These are phyloP conservation scores for Suhomyces kilbournensis DNA, from an alignment of 805 yeast genomes.

Conservation along the genomic window DNA sequence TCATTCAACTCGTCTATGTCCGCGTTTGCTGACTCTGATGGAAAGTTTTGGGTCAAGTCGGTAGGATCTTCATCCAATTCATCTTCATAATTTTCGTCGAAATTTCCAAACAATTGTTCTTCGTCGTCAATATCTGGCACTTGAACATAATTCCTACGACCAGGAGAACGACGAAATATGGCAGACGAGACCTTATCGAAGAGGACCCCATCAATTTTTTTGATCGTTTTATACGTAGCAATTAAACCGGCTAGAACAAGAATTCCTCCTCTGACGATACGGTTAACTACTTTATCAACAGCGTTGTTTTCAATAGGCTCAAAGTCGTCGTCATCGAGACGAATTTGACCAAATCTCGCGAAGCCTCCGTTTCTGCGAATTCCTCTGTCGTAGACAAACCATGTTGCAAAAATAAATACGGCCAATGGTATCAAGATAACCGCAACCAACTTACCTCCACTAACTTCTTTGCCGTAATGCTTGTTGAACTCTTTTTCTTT, in stretches of 20 bases:
- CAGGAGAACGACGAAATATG: slow-evolving; percentile 37
- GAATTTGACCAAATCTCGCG: slow-evolving; percentile 77
- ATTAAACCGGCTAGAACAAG: slow-evolving; percentile 39
- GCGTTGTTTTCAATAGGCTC: slow-evolving; percentile 61
- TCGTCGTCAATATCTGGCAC: slow-evolving; percentile 41
- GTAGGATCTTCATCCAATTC: slow-evolving; percentile 31
- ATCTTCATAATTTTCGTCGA: slow-evolving; percentile 39
- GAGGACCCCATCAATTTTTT: slow-evolving; percentile 31
- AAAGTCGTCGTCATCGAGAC: slow-evolving; percentile 67
- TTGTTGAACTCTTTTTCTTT: slow-evolving; percentile 60
- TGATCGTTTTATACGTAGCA: slow-evolving; percentile 32
- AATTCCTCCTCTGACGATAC: slow-evolving; percentile 57
- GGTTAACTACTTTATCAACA: slow-evolving; percentile 58
- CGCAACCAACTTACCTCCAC: slow-evolving; percentile 51
- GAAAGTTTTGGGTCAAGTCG: slow-evolving; percentile 12
- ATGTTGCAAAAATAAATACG: slow-evolving; percentile 51
- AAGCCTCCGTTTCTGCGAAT: slow-evolving; percentile 77
- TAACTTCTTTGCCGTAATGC: slow-evolving; percentile 51
- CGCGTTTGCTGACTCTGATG: slow-evolving; percentile 17
- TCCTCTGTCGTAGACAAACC: slow-evolving; percentile 78
- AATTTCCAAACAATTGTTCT: slow-evolving; percentile 40
- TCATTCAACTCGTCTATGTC: slow-evolving; percentile 14
- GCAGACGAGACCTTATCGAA: slow-evolving; percentile 28
- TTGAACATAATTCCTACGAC: slow-evolving; percentile 38
- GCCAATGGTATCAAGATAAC: slow-evolving; percentile 57